Percentiles rank a stretch among this genome's conserved stretches.
phyloP scores from a whole-genome alignment of 202 grass and related monocot genomes.

The Brachypodium distachyon region DNA sequence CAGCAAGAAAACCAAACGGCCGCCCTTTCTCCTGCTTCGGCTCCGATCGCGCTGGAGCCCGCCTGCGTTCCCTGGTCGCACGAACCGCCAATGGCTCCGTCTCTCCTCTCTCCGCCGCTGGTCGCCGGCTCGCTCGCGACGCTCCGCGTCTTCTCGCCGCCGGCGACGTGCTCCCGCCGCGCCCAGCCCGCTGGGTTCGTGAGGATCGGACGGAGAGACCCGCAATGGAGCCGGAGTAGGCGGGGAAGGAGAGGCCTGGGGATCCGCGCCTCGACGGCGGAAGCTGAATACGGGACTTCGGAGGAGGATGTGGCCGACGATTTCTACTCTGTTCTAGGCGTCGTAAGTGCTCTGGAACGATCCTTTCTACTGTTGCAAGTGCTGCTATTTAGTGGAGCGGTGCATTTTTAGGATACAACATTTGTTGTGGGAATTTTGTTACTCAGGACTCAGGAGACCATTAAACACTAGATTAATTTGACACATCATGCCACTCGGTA shows the following conservation, averaged over 20 bases:
- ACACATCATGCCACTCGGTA: neutral
- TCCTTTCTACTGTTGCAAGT: neutral
- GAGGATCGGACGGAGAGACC: neutral
- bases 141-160: neutral
- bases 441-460: too few species aligned
- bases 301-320: conserved; percentile 66
- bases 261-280: conserved; percentile 17
- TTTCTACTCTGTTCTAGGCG: conserved; percentile 76
- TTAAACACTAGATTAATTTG: neutral
- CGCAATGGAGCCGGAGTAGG: neutral
- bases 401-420: neutral
- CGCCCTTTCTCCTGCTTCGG: neutral
- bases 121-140: conserved; percentile 20
- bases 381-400: neutral
- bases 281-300: conserved; percentile 20
- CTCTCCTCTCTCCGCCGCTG: conserved; percentile 29
- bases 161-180: conserved; percentile 12
- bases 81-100: neutral
- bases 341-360: conserved; percentile 35
- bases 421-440: neutral
- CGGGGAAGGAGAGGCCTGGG: conserved; percentile 13
- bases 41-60: neutral
- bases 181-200: neutral
- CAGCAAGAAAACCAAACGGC: conserved; percentile 10
- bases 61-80: neutral